A percentile compares a stretch with the other conserved stretches of the same genome.
phyloP scores from a whole-genome alignment of 2,329 filamentous ascomycete genomes.

The Ophiocordyceps camponoti-leonardi region DNA sequence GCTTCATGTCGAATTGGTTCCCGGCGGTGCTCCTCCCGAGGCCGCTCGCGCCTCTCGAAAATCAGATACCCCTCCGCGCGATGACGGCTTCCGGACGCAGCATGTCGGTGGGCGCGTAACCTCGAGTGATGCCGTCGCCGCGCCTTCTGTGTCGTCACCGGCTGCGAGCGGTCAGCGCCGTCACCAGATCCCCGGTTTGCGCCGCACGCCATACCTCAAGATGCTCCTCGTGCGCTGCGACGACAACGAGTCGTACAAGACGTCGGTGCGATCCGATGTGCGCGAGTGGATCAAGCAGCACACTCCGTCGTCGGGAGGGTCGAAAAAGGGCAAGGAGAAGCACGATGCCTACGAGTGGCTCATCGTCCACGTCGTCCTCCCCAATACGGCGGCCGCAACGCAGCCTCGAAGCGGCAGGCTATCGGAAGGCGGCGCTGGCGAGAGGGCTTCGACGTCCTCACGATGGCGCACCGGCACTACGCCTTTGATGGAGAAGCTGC shows the following conservation, averaged over 20 bases:
- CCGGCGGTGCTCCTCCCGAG: constrained; percentile 32
- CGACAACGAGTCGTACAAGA: constrained; percentile 88
- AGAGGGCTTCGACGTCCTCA: constrained; percentile 49
- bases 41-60: constrained; percentile 13
- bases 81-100: constrained; percentile 47
- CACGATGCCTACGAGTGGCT: constrained; percentile 96
- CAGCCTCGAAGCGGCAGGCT: constrained; percentile 51
- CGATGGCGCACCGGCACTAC: constrained; percentile 67
- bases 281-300: constrained; percentile 83
- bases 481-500: constrained; percentile 76
- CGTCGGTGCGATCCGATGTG: constrained; percentile 56
- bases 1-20: constrained; percentile 76
- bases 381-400: constrained; percentile 64
- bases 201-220: constrained; percentile 87
- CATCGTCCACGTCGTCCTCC: constrained; percentile 80
- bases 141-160: constrained; percentile 13
- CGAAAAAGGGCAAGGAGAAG: constrained; percentile 50
- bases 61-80: constrained; percentile 16
- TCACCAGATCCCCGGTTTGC: constrained; percentile 88
- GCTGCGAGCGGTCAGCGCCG: constrained; percentile 34
- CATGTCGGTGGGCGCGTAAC: constrained; percentile 23
- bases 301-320: constrained; percentile 39
- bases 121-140: constrained; percentile 21
- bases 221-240: constrained; percentile 81
- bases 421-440: constrained; percentile 36